phyloP scores from a whole-genome alignment of 2,329 filamentous ascomycete genomes.

The Fusarium caatingaense region DNA sequence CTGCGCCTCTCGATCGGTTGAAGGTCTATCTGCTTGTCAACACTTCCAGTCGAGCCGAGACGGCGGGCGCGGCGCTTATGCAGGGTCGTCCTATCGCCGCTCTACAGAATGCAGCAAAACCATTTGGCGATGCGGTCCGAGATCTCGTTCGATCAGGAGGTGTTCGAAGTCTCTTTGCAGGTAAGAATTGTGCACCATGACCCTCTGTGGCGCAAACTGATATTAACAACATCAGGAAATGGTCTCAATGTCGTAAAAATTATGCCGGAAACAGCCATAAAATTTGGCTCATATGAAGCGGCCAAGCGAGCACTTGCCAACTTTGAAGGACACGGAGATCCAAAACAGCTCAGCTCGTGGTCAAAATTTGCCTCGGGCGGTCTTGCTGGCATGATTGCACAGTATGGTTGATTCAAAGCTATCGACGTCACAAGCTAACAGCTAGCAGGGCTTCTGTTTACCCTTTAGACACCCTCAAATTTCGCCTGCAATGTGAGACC shows the following conservation, averaged over 20 bases:
- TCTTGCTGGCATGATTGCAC: slow-evolving; percentile 91
- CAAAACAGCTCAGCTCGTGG: slow-evolving; percentile 79
- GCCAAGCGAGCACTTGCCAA: slow-evolving; percentile 88
- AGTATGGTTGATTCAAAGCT: slow-evolving; percentile 65
- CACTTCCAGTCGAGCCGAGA: slow-evolving; percentile 65
- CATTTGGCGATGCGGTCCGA: slow-evolving; percentile 77
- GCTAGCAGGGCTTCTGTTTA: slow-evolving; percentile 83
- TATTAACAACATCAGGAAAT: slow-evolving; percentile 73
- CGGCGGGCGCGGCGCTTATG: slow-evolving; percentile 74
- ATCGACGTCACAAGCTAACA: slow-evolving; percentile 15
- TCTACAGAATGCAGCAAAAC: slow-evolving; percentile 72
- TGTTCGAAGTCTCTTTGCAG: slow-evolving; percentile 89
- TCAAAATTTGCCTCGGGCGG: slow-evolving; percentile 94
- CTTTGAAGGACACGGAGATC: slow-evolving; percentile 88
- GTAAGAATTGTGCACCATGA: slow-evolving; percentile 61
- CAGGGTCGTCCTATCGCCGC: slow-evolving; percentile 75
- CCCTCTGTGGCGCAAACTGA: background rate
- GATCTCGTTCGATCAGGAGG: slow-evolving; percentile 90
- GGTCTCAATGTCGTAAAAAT: slow-evolving; percentile 97
- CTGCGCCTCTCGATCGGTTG: slow-evolving; percentile 93
- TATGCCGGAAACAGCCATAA: slow-evolving; percentile 98
- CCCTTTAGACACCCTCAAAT: slow-evolving; percentile 86
- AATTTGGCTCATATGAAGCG: slow-evolving; percentile 97
- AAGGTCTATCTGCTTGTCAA: slow-evolving; percentile 98
- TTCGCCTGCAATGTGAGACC: slow-evolving; percentile 91